phyloP scores from a whole-genome alignment of 2,329 filamentous ascomycete species.

The Botrytis squamosa region DNA sequence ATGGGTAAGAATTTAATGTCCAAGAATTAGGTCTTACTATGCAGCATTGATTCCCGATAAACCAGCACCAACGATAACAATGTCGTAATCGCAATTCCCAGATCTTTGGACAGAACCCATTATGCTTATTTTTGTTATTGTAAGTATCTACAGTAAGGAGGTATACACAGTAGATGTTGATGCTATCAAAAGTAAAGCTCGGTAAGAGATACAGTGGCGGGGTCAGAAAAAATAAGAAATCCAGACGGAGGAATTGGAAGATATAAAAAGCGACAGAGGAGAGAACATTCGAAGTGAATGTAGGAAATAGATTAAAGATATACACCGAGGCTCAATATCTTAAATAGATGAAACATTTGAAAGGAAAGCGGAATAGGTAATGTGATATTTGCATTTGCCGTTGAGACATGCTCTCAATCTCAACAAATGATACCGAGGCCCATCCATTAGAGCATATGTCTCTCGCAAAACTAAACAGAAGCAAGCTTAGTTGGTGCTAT shows the following conservation, averaged over 20 bases:
- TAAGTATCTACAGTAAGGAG: neutral
- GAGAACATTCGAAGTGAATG: neutral
- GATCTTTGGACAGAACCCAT: constrained; percentile 27
- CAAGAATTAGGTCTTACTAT: constrained; percentile 44
- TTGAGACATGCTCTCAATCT: neutral
- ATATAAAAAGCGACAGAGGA: neutral
- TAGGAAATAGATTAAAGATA: neutral
- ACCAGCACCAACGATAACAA: constrained; percentile 69
- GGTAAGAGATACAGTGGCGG: neutral
- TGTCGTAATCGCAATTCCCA: constrained; percentile 43
- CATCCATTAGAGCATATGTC: neutral
- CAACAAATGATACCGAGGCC: neutral
- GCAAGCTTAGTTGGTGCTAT: neutral
- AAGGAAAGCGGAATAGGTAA: neutral
- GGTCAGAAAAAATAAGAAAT: neutral
- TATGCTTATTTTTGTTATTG: neutral
- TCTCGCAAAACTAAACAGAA: neutral
- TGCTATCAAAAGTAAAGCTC: neutral
- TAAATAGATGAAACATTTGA: neutral
- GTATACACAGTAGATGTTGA: neutral
- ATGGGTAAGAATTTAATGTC: neutral
- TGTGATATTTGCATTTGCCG: neutral
- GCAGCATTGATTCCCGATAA: constrained; percentile 74
- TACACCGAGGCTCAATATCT: neutral
- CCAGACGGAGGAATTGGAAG: neutral